Evolutionary conservation across 495 filamentous ascomycete genomes (phyloP).

Genomic region (Cercophora scortea): DNA sequence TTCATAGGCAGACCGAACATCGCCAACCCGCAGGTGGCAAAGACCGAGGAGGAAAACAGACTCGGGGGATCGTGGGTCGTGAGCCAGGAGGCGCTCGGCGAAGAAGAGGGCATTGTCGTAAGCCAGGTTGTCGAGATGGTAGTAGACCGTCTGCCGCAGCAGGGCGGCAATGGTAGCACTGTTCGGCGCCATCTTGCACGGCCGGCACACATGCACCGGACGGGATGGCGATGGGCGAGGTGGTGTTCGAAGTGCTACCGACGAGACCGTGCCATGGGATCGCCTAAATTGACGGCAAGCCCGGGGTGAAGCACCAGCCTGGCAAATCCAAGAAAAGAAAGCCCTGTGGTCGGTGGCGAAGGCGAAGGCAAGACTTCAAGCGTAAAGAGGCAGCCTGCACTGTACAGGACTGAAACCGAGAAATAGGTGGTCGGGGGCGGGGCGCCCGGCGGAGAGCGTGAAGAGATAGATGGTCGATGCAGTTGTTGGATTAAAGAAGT

Average conservation of each 20-base stretch:
- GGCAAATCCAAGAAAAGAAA: neutral
- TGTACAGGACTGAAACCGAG: neutral
- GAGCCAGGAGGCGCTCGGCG: slow-evolving; percentile 73
- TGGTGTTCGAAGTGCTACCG: slow-evolving; percentile 16
- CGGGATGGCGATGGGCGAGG: slow-evolving; percentile 7
- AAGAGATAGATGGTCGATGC: slow-evolving; percentile 25
- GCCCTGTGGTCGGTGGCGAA: no score
- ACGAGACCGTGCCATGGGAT: slow-evolving; percentile 21
- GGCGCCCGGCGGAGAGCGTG: neutral
- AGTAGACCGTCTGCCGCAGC: slow-evolving; percentile 78
- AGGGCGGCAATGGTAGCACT: slow-evolving; percentile 60
- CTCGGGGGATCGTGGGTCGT: slow-evolving; percentile 72
- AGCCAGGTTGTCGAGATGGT: slow-evolving; percentile 87
- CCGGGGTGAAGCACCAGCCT: neutral
- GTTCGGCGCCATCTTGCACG: slow-evolving; percentile 57
- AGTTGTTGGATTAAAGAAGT: slow-evolving; percentile 24
- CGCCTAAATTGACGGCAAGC: slow-evolving; percentile 1
- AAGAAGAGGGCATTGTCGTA: slow-evolving; percentile 86
- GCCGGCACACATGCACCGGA: slow-evolving; percentile 8
- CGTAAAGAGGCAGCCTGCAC: no score
- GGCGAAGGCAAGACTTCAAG: no score
- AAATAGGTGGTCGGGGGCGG: slow-evolving; percentile 2
- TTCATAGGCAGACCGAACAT: slow-evolving; percentile 60
- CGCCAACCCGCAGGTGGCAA: slow-evolving; percentile 74
- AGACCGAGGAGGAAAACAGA: slow-evolving; percentile 74